phyloP scores from a whole-genome alignment of 2,329 filamentous ascomycete genomes.

The Lojkania enalia region DNA sequence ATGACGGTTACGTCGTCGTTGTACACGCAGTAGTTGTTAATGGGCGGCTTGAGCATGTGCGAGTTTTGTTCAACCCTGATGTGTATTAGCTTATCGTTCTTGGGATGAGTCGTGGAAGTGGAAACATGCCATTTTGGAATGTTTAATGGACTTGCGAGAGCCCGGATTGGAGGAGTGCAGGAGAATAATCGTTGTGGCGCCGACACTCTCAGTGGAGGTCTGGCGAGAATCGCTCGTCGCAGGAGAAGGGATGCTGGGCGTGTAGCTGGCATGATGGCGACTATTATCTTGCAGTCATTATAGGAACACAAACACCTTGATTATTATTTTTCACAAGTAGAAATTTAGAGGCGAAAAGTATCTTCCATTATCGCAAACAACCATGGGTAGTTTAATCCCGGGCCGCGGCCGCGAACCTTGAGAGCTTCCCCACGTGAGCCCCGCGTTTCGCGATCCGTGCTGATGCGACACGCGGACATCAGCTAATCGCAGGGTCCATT shows the following conservation, averaged over 20 bases:
- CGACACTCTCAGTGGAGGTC: conserved; percentile 12
- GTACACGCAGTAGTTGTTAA: conserved; percentile 98
- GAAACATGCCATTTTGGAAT: conserved; percentile 47
- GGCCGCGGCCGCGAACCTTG: conserved; percentile 16
- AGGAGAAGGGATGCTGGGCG: conserved; percentile 19
- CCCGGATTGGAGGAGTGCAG: conserved; percentile 20
- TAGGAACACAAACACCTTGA: background rate
- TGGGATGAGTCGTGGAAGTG: background rate
- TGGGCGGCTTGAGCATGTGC: conserved; percentile 87
- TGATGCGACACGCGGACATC: conserved; percentile 4
- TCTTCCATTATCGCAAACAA: background rate
- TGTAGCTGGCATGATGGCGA: conserved; percentile 22
- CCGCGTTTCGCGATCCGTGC: conserved; percentile 14
- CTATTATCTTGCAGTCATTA: conserved; percentile 6
- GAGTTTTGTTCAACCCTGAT: conserved; percentile 85
- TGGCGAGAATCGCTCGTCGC: conserved; percentile 15
- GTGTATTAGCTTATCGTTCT: background rate
- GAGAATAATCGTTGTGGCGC: conserved; percentile 32
- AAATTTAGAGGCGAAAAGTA: background rate
- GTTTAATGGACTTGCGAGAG: conserved; percentile 41
- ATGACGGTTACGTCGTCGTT: conserved; percentile 82
- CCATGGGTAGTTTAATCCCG: too few species aligned
- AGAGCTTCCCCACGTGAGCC: conserved; percentile 13
- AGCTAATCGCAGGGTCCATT: too few species aligned
- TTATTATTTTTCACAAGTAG: background rate